Conservation (phyloP, 208 protist genomes). For the Leishmania tropica region DNA sequence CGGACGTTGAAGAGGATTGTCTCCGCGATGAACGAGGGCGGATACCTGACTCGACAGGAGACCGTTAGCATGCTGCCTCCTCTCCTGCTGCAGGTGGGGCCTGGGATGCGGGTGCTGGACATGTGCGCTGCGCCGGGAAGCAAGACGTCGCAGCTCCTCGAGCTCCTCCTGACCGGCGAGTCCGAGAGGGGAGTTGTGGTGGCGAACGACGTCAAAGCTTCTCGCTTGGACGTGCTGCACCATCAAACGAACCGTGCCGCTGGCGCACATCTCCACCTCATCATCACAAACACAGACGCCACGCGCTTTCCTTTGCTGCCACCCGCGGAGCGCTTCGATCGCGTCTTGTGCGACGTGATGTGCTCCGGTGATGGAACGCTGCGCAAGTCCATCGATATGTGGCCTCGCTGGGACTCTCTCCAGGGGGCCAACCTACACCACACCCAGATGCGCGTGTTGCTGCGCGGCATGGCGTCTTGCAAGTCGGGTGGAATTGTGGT, state of each 20-base stretch:
- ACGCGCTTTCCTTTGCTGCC: slow-evolving; percentile 77
- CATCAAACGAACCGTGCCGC: slow-evolving; percentile 78
- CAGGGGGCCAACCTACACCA: slow-evolving; percentile 86
- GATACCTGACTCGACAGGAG: slow-evolving; percentile 93
- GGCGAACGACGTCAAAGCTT: slow-evolving; percentile 90
- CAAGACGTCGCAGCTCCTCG: slow-evolving; percentile 90
- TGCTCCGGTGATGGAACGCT: slow-evolving; percentile 96
- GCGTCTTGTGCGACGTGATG: slow-evolving; percentile 95
- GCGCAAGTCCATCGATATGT: slow-evolving; percentile 94
- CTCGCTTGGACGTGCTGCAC: slow-evolving; percentile 83
- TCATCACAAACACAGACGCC: slow-evolving; percentile 91
- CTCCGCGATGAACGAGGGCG: slow-evolving; percentile 83
- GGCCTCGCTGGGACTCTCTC: slow-evolving; percentile 89
- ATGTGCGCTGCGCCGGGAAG: slow-evolving; percentile 90
- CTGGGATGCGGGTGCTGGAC: slow-evolving; percentile 83
- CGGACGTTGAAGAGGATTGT: slow-evolving; percentile 78
- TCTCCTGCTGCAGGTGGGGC: slow-evolving; percentile 77
- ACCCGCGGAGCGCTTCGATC: slow-evolving; percentile 77
- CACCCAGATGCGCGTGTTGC: slow-evolving; percentile 81
- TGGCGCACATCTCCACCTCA: slow-evolving; percentile 73
- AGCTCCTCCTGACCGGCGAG: slow-evolving; percentile 52
- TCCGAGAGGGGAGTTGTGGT: slow-evolving; percentile 72
- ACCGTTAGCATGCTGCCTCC: slow-evolving; percentile 90
- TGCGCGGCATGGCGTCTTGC: slow-evolving; percentile 81
- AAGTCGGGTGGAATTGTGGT: slow-evolving; percentile 89